These are phyloP conservation scores for Nitzschia putrida DNA, from an alignment of 108 stramenopile genomes.

Conservation along the genomic window DNA sequence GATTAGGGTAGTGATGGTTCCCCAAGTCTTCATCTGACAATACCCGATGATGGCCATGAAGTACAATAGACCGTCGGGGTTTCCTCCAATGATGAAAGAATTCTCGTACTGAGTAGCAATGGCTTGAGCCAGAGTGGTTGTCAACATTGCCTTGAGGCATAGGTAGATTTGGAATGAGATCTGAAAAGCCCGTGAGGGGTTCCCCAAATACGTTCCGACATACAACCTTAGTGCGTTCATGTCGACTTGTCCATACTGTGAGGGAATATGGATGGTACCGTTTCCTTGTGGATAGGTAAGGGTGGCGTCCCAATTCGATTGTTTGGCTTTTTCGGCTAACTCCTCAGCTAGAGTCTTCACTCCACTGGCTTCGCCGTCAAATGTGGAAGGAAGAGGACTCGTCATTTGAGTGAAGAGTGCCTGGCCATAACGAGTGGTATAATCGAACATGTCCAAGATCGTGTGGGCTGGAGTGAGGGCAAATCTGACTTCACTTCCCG, in stretches of 20 bases:
- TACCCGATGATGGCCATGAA: slow-evolving; percentile 37
- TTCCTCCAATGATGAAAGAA: neutral
- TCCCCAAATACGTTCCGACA: slow-evolving; percentile 9
- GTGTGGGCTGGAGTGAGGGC: neutral
- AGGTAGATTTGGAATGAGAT: slow-evolving; percentile 13
- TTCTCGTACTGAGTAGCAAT: neutral
- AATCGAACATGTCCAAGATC: neutral
- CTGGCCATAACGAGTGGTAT: neutral
- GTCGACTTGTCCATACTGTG: slow-evolving; percentile 4
- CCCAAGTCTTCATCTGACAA: slow-evolving; percentile 24
- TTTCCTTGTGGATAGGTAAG: neutral
- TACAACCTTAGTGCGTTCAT: neutral
- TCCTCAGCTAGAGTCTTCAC: neutral
- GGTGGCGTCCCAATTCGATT: neutral
- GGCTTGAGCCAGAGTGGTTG: neutral
- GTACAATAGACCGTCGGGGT: slow-evolving; percentile 7
- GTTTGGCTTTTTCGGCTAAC: neutral
- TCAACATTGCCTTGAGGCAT: slow-evolving; percentile 8
- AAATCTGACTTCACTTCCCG: neutral
- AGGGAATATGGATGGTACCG: neutral
- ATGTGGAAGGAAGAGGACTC: neutral
- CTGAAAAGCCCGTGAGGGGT: neutral
- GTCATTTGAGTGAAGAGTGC: neutral
- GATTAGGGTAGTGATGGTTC: slow-evolving; percentile 24
- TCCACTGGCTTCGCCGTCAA: neutral